Base-by-base conservation (phyloP, 352 stramenopile genomes). In the Phytophthora pluvialis region DNA sequence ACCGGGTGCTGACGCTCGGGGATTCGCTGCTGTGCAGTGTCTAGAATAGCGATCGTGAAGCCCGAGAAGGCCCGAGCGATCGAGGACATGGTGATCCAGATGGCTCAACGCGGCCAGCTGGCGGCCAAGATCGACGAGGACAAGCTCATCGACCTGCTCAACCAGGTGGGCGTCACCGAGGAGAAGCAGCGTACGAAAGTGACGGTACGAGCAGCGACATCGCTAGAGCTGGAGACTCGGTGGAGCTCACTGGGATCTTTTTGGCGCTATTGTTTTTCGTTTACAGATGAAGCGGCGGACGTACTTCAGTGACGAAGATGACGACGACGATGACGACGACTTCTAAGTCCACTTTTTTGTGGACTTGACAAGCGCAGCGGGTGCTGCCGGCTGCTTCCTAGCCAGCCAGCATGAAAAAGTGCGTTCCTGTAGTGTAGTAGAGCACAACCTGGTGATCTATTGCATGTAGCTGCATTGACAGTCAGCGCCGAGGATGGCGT, bases 301-400 rank as follows among this genome's bases (percentile, higher is more conserved):
- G 74, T 93, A 93, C 67, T 95, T 95, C 57, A 93, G 83, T 53
- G 88, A 95, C 56, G 88, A 95, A 65, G 88, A 95, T n/a, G 83
- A 93, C 0, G 78, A 89, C 11, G 80, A 95, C 11, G 86, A 95
- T 58, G 86, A 94, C 52, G 87, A 95, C 53, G 70, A 77, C 55
- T 77, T 77, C 16, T 74, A 55, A 51, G n/a, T 25, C 10, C 28
- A 21, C 21, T 21, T 21, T 21, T 21, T 21, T 21, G 21, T 21
- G 21, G 21, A 21, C 21, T 21, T 50, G 44, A 35, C 12, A 51
- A 36, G 21, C 3, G 3, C 4, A 38, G 40, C 15, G 26, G 8
- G 16, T 52, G 31, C 7, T 40, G 35, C 15, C 11, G 10, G 35
- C 15, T n/a, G 21, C 10, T 57, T 56, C 3, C 29, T 48, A 31